Percentiles rank a stretch among this genome's conserved stretches.
Evolutionary conservation across 345 rosid genomes (phyloP).

Genomic region (Euphorbia lathyris): DNA sequence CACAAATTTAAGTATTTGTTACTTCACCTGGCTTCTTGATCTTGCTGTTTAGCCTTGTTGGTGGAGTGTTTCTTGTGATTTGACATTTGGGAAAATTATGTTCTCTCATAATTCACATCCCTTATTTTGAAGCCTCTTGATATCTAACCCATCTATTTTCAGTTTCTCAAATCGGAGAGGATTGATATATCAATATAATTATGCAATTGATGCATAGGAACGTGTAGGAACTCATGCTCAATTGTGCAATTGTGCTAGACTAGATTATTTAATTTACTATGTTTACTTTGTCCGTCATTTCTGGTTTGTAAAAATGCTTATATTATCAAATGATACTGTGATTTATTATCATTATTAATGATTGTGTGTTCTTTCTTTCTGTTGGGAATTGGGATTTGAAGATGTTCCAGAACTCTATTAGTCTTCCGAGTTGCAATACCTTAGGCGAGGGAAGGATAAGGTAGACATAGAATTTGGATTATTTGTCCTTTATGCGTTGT

Average conservation of each 20-base stretch:
- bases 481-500: neutral
- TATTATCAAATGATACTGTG: neutral
- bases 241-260: neutral
- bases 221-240: too few relatives aligned
- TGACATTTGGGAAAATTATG: neutral
- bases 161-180: neutral
- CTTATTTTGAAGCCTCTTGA: too few relatives aligned
- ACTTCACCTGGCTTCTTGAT: slow-evolving; percentile 24
- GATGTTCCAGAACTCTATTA: neutral
- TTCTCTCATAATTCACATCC: neutral
- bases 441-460: neutral
- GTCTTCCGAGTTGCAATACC: neutral
- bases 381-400: neutral
- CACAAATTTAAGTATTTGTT: slow-evolving; percentile 1
- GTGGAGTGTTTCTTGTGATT: slow-evolving; percentile 7
- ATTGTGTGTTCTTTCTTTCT: neutral
- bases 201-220: neutral
- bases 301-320: neutral
- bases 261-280: neutral
- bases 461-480: neutral
- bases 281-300: neutral
- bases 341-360: neutral
- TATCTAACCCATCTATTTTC: neutral
- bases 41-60: slow-evolving; percentile 6
- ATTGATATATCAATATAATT: neutral